Base-by-base conservation (phyloP, 129 eudicot species). In the Saussurea involucrata region DNA sequence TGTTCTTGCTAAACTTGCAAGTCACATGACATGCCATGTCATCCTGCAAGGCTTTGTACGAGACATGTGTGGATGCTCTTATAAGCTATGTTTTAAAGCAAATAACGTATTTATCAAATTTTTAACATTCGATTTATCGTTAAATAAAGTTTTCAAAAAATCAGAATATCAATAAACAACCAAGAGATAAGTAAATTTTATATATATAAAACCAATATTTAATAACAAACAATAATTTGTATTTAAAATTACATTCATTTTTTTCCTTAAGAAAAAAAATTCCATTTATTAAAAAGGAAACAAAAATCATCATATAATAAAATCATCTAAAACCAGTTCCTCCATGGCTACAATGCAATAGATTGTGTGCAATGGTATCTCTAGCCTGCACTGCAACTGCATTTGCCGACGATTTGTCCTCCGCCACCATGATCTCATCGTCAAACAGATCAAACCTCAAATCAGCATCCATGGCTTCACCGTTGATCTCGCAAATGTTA, bases 361-460 rank as follows among this genome's bases (percentile, higher is more conserved):
- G 74, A 80, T 85, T 74, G 31, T 87, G 97, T 32, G 97, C 97
- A 77, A 92, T 89, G 32, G 81, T 82, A 75, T 92, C 97, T 66
- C 97, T 87, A 49, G 78, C 83, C 33, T 85, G 88, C 74, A 79
- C 46, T 13, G 97, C 84, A 22, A 66, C 72, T 33, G 49, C 78
- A 89, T 36, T 29, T 77, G 63, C 85, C 84, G 79, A 85, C 24
- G 76, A n/a, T n/a, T 74, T 66, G 81, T 15, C 25, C 20, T 87
- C 89, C 66, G 82, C 97, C 9, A 80, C 79, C 18, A 73, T 64
- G 24, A 83, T 78, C 71, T 83, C 84, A 66, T 89, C 97, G 33
- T 92, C 97, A 63, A 87, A 87, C 40, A 92, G 37, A 3, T 85
- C 90, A 68, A 91, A 85, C 69, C 65, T 78, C 69, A 89, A 65